Evolutionary conservation across 805 yeast species (phyloP).

Genomic region (Candida maris): DNA sequence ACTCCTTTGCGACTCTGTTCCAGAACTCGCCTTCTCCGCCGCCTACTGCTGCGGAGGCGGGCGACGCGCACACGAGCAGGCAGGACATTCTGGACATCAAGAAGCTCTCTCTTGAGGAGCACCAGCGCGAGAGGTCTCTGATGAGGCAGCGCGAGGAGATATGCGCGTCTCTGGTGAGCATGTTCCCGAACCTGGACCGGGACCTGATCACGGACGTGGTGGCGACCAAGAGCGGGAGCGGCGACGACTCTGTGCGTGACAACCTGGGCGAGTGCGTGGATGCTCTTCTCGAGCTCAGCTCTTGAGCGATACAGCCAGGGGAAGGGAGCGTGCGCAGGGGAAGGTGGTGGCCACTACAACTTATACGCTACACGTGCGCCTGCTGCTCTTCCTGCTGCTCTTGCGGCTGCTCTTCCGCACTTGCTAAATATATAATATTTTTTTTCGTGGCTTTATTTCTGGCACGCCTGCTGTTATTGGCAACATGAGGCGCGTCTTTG

Average conservation of each 20-base stretch:
- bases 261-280: slow-evolving; percentile 74
- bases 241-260: slow-evolving; percentile 31
- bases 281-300: slow-evolving; percentile 39
- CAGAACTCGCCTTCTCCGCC: slow-evolving; percentile 16
- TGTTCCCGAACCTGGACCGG: slow-evolving; percentile 74
- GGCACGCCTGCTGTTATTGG: too few relatives aligned
- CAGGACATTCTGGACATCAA: slow-evolving; percentile 25
- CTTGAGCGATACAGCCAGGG: too few relatives aligned
- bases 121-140: slow-evolving; percentile 32
- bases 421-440: too few relatives aligned
- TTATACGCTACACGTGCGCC: too few relatives aligned
- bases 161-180: slow-evolving; percentile 49
- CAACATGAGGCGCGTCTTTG: too few relatives aligned
- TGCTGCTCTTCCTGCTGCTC: too few relatives aligned
- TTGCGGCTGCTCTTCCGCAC: too few relatives aligned
- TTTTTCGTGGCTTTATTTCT: too few relatives aligned
- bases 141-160: slow-evolving; percentile 44
- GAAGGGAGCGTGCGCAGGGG: too few relatives aligned
- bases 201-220: slow-evolving; percentile 70
- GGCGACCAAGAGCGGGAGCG: slow-evolving; percentile 44
- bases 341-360: too few relatives aligned
- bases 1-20: slow-evolving; percentile 23
- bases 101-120: slow-evolving; percentile 30
- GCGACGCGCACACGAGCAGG: slow-evolving; percentile 7
- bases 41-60: slow-evolving; percentile 2